These are phyloP conservation scores for Botrytis galanthina DNA, from an alignment of 2,329 filamentous ascomycete species.

Conservation along the genomic window DNA sequence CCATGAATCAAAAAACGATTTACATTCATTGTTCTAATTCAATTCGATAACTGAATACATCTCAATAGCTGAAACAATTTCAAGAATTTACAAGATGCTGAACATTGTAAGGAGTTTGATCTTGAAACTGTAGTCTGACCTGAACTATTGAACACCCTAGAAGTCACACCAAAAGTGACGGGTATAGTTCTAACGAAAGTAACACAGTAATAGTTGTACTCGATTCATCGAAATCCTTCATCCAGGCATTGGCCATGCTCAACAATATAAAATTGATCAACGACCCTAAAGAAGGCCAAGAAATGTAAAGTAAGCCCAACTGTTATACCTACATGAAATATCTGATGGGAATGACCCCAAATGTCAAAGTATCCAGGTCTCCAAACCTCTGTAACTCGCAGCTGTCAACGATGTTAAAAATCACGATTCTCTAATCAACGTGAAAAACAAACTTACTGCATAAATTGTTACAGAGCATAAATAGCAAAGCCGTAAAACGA, in stretches of 20 bases:
- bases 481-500: neutral
- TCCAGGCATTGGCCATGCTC: neutral
- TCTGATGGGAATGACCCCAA: conserved; percentile 11
- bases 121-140: too few species aligned
- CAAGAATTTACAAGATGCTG: too few species aligned
- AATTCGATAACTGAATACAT: too few species aligned
- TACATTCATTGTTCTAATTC: too few species aligned
- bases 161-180: neutral
- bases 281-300: conserved; percentile 9
- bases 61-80: too few species aligned
- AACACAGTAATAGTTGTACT: neutral
- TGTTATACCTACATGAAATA: conserved; percentile 14
- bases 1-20: too few species aligned
- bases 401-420: neutral
- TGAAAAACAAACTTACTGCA: neutral
- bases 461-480: neutral
- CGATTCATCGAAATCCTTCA: neutral
- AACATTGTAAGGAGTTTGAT: too few species aligned
- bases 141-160: neutral
- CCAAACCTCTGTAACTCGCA: conserved; percentile 7
- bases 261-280: conserved; percentile 11
- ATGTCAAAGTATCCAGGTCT: conserved; percentile 14
- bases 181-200: neutral
- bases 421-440: neutral
- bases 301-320: conserved; percentile 16